Base-by-base conservation (phyloP, 768 basidiomycete species). In the Russula foetens region DNA sequence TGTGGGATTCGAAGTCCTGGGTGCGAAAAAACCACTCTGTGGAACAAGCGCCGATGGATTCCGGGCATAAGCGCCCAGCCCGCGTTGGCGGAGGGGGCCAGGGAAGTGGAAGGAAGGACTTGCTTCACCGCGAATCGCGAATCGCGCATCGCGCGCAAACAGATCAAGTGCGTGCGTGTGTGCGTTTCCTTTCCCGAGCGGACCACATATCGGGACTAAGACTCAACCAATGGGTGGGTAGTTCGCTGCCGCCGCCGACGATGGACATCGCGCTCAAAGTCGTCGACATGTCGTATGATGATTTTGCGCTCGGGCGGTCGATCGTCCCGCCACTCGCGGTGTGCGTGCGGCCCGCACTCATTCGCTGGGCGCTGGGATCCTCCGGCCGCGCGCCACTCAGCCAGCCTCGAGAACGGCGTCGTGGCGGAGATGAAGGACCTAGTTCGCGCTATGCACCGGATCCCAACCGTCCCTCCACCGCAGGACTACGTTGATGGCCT, bases 241-340 rank as follows among this genome's bases (percentile, higher is more conserved):
- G 91, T 68, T 83, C 81, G 69, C 75, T 94, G 28, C 83, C 90
- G 0, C 81, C 97, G 56, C 84, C 86, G 65, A 88, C 90, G 67
- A 86, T 90, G 53, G 96, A 98, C 63, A 81, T 91, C 31, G 82
- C 81, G 0, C n/a, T n/a, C n/a, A n/a, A n/a, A n/a, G n/a, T 77
- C 93, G 41, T 73, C n/a, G n/a, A n/a, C n/a, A n/a, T n/a, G n/a
- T n/a, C 98, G 55, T 92, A 92, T 67, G 96, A 98, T 66, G 96
- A 98, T 67, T 71, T 98, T 28, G 77, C 89, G 69, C 82, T 89
- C 19, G 87, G 88, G 4, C 83, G 92, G 29, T 88, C 88, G 4
- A 76, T 84, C 17, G 73, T 92, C 23, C 92, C 92, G 5, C 95
- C 95, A 0, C 81, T 89, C 58, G 77, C 80, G 19, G 81, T 94